These are phyloP conservation scores for Verbascum thapsus DNA, from an alignment of 257 asterid genomes.

Conservation along the genomic window DNA sequence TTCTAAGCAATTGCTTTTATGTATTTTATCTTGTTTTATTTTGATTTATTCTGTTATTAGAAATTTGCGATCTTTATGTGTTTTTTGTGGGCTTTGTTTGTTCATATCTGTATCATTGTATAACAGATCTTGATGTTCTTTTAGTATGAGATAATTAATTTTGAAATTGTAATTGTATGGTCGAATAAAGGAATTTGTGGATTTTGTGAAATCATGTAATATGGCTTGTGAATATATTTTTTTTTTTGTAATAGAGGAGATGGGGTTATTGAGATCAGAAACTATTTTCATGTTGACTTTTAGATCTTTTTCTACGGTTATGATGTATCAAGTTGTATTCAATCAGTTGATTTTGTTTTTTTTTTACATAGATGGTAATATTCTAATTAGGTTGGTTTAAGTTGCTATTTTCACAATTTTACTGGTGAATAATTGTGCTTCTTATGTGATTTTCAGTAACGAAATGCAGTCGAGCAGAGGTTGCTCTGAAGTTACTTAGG, in stretches of 20 bases:
- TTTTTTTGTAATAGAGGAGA: constrained; percentile 13
- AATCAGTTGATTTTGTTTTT: not conserved
- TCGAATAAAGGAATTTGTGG: constrained; percentile 14
- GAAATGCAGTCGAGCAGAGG: constrained; percentile 71
- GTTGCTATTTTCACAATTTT: constrained; percentile 3
- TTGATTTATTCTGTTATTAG: constrained; percentile 12
- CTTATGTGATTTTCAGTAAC: constrained; percentile 55
- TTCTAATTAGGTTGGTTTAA: constrained; percentile 2
- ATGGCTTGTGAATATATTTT: not conserved
- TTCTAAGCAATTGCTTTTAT: constrained; percentile 13
- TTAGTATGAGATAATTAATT: constrained; percentile 15
- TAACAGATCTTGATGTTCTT: not conserved
- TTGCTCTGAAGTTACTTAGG: constrained; percentile 61
- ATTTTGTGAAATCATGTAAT: constrained; percentile 8
- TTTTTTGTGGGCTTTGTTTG: constrained; percentile 9
- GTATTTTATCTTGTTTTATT: not conserved
- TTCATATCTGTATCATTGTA: constrained; percentile 30
- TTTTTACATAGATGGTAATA: not conserved
- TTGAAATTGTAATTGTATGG: constrained; percentile 23
- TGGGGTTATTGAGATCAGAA: constrained; percentile 12
- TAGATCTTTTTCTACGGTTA: constrained; percentile 34
- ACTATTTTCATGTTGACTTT: constrained; percentile 26
- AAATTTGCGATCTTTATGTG: constrained; percentile 21
- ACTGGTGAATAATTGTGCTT: constrained; percentile 7
- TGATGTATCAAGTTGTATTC: constrained; percentile 21